phyloP scores from a whole-genome alignment of 2,329 filamentous ascomycete species.

The Neofusicoccum laricinum region DNA sequence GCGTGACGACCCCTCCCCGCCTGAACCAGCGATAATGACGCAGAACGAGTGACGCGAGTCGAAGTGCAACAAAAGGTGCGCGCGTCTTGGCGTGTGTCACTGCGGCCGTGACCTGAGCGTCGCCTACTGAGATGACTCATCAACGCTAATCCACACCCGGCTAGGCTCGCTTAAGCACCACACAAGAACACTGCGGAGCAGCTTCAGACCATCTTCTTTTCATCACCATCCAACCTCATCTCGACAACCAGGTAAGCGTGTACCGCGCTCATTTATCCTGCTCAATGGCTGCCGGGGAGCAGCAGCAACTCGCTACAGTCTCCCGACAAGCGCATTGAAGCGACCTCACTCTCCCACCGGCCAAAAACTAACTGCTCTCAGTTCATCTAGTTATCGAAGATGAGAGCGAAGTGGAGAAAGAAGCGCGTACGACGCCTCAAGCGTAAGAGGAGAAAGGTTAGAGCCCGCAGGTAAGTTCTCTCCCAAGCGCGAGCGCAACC shows the following conservation, averaged over 20 bases:
- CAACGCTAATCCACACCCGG: background rate
- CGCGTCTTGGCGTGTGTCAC: constrained; percentile 13
- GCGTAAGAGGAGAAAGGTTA: constrained; percentile 99
- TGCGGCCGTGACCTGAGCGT: background rate
- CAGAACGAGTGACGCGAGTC: background rate
- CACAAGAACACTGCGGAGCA: constrained; percentile 13
- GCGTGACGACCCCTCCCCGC: background rate
- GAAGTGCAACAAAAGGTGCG: background rate
- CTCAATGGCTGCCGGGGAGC: constrained; percentile 13
- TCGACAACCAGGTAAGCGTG: constrained; percentile 41
- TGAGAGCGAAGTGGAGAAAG: constrained; percentile 99
- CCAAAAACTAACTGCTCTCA: background rate
- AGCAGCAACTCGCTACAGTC: constrained; percentile 13
- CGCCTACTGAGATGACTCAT: background rate
- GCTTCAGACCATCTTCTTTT: constrained; percentile 22
- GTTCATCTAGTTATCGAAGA: constrained; percentile 47
- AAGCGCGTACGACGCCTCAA: constrained; percentile 99
- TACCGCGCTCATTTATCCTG: background rate
- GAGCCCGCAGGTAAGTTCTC: constrained; percentile 82
- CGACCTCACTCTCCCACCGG: constrained; percentile 15
- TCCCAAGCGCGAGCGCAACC: background rate
- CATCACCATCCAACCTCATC: constrained; percentile 41
- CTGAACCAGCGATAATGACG: background rate
- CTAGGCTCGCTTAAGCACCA: constrained; percentile 16
- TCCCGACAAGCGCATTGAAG: constrained; percentile 18